These are phyloP conservation scores for Syzygium aromaticum DNA, from an alignment of 345 rosid species.

Conservation along the genomic window DNA sequence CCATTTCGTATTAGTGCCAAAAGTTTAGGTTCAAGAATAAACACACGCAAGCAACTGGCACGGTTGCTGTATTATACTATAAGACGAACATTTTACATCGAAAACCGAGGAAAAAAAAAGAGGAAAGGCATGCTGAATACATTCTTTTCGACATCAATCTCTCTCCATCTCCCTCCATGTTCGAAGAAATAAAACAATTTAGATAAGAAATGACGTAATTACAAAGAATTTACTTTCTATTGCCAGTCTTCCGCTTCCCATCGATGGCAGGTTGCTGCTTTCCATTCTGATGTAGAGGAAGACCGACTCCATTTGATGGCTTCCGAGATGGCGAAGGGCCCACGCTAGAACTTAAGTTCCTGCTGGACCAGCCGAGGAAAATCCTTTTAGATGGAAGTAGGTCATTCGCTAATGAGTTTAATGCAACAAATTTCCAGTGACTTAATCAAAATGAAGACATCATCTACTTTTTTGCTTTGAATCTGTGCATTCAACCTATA, in stretches of 20 bases:
- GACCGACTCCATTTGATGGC: conserved; percentile 35
- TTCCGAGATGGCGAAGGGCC: conserved; percentile 74
- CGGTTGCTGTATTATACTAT: conserved; percentile 36
- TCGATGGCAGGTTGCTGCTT: conserved; percentile 44
- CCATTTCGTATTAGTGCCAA: background rate
- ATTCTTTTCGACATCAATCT: background rate
- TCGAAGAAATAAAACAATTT: conserved; percentile 1
- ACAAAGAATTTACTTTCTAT: conserved; percentile 38
- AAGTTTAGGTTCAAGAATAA: background rate
- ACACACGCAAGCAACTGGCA: conserved; percentile 32
- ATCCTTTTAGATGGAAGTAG: background rate
- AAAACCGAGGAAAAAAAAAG: background rate
- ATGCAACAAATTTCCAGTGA: background rate
- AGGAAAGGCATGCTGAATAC: conserved; percentile 1
- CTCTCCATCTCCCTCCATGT: conserved; percentile 9
- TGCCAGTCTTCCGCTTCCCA: conserved; percentile 52
- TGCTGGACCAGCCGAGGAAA: conserved; percentile 16
- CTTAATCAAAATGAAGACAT: background rate
- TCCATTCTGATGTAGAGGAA: conserved; percentile 27
- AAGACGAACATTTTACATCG: conserved; percentile 16
- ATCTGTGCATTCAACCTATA: background rate
- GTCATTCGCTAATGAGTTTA: background rate
- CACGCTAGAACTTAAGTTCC: conserved; percentile 31
- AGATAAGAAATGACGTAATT: conserved; percentile 21
- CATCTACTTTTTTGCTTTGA: background rate